Conservation (phyloP, 2,329 filamentous ascomycete genomes). For the Talaromyces pinophilus region DNA sequence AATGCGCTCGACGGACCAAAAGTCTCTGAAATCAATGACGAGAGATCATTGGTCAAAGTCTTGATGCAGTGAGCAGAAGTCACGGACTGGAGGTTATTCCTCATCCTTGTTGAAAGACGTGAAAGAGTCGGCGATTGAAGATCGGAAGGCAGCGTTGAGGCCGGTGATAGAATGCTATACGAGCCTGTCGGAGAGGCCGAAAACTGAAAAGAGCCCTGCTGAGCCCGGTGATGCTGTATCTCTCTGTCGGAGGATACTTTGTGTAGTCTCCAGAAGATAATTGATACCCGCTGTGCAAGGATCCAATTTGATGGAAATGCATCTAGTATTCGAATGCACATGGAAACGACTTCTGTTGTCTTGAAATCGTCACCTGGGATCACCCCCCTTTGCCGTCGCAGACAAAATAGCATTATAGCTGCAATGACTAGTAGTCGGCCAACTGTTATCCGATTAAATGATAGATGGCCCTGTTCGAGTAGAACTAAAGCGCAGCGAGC, state of each 20-base stretch:
- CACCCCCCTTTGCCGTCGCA: neutral
- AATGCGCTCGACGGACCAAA: neutral
- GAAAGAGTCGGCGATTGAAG: neutral
- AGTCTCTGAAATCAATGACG: neutral
- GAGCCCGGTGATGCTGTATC: neutral
- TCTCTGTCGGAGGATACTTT: neutral
- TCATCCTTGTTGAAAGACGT: neutral
- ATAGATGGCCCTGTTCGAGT: neutral
- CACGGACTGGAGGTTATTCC: neutral
- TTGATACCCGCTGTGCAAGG: neutral
- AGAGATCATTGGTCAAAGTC: neutral
- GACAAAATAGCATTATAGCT: neutral
- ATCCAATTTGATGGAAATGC: neutral
- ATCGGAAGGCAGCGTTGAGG: neutral
- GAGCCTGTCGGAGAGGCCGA: neutral
- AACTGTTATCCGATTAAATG: neutral
- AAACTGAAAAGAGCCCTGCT: neutral
- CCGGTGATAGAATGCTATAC: neutral
- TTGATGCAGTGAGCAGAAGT: neutral
- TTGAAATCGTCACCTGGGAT: neutral
- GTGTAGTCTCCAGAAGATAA: neutral
- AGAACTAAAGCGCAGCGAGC: neutral
- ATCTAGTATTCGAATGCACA: neutral
- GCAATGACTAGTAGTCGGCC: neutral
- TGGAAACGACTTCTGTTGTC: neutral